These are phyloP conservation scores for Protea cynaroides DNA, from an alignment of 164 flowering plant genomes.

Conservation along the genomic window DNA sequence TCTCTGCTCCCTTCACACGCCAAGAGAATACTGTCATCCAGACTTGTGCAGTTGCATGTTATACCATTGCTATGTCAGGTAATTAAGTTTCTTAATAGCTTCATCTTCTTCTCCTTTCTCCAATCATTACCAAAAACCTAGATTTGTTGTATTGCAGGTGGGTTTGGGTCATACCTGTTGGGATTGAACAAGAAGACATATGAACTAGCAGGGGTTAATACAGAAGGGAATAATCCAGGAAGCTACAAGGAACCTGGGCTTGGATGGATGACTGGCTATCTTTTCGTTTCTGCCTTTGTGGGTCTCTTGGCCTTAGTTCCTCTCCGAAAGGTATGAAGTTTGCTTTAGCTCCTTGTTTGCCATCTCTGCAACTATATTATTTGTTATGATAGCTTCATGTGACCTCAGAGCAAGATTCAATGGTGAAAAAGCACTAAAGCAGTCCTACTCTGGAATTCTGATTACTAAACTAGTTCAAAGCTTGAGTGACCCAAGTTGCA, in stretches of 20 bases:
- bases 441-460: no score
- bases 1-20: constrained; percentile 58
- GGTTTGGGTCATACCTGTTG: constrained; percentile 84
- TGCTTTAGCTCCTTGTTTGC: no score
- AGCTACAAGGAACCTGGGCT: constrained; percentile 68
- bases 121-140: no score
- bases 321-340: constrained; percentile 64
- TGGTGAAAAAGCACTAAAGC: no score
- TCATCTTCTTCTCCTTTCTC: not conserved
- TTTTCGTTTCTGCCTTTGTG: constrained; percentile 65
- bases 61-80: constrained; percentile 83
- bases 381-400: no score
- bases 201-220: constrained; percentile 54
- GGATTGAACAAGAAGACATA: constrained; percentile 69
- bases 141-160: constrained; percentile 59
- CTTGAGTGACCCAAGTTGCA: no score
- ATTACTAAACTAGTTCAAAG: no score
- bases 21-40: constrained; percentile 96
- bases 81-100: constrained; percentile 9
- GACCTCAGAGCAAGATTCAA: no score
- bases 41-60: constrained; percentile 91
- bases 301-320: constrained; percentile 83
- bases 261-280: constrained; percentile 78
- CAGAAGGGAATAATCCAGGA: constrained; percentile 48
- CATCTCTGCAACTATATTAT: not conserved